These are phyloP conservation scores for Salix udensis DNA, from an alignment of 345 rosid genomes.

Conservation along the genomic window DNA sequence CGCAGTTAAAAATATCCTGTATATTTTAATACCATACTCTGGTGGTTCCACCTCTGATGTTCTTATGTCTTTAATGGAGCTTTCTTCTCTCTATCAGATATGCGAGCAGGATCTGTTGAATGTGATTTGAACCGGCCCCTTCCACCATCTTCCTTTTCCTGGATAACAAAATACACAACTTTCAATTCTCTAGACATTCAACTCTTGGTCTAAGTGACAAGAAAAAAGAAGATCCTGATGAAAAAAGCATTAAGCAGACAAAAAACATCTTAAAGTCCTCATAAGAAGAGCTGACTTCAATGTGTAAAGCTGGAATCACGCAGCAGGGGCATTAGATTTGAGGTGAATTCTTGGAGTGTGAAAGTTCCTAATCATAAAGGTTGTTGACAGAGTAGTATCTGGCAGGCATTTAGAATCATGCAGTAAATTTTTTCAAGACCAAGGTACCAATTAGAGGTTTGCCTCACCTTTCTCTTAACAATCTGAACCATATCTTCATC, in stretches of 20 bases:
- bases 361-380: background rate
- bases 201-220: background rate
- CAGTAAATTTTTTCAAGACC: background rate
- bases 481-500: constrained; percentile 98
- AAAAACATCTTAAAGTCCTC: background rate
- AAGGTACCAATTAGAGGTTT: background rate
- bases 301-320: background rate
- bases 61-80: constrained; percentile 84
- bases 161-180: constrained; percentile 8
- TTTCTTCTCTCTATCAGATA: constrained; percentile 94
- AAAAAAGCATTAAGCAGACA: background rate
- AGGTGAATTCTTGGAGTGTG: background rate
- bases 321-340: background rate
- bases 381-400: background rate
- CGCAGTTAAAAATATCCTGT: no score
- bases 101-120: constrained; percentile 77
- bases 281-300: background rate
- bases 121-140: constrained; percentile 98
- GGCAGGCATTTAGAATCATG: background rate
- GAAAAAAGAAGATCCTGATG: background rate
- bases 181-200: background rate
- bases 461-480: constrained; percentile 90
- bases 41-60: background rate
- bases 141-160: constrained; percentile 94
- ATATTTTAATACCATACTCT: no score